Evolutionary conservation across 2,329 filamentous ascomycete genomes (phyloP), one percentile per base, ranked within the genome.

Genomic region (Fusarium robinianum): DNA sequence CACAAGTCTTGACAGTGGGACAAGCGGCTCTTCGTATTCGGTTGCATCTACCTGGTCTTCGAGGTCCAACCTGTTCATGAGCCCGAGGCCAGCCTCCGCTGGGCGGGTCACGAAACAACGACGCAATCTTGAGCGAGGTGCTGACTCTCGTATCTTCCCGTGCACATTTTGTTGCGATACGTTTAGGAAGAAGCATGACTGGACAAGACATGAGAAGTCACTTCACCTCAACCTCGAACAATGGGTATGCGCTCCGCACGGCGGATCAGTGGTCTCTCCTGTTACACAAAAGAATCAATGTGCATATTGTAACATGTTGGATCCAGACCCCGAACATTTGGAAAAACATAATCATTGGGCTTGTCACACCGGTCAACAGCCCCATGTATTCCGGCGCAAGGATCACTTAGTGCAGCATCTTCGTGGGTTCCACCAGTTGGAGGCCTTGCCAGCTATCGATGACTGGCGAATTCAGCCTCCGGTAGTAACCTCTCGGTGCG

Each of bases 401-500:
- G 58, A 62, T 18, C 58, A 61, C 29, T 46, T 62, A 3, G 40
- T 52, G 5, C 60, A 61, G 36, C 60, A 62, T 25, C 51, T 62
- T 8, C 47, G 53, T 11, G 42, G 46, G 5, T 40, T 53, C 12
- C 59, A 62, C 37, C 45, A 50, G 9, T 16, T 54, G 6, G 72
- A 74, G 63, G 62, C 1, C 42, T 62, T 21, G 62, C 66, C 46
- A 71, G 74, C 72, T 67, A 78, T 32, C 58, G 62, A 56, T 9
- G 38, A 42, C 16, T 63, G 60, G 60, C 57, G 54, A 43, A 23
- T 46, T 21, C 42, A 56, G 14, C 30, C 40, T 3, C 33, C 39
- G 5, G 21, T 45, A 5, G 38, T 63, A 9, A 29, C 34, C 2
- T 62, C 56, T 5, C 49, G 59, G 11, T 63, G 59, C 25, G 60